Evolutionary conservation across 2,329 filamentous ascomycete genomes (phyloP).

Genomic region (Cercospora canescens): DNA sequence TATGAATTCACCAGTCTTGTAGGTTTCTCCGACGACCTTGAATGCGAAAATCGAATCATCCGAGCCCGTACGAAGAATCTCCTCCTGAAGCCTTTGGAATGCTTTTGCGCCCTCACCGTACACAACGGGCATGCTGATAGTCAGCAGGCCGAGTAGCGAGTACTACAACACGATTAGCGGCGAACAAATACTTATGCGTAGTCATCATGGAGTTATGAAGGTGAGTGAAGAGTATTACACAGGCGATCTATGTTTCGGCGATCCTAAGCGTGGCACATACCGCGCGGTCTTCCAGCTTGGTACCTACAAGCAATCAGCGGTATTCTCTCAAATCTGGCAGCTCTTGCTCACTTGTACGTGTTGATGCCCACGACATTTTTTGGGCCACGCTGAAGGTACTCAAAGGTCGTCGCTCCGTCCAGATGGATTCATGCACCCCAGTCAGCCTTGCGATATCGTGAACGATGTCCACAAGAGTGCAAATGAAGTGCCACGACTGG

Average conservation of each 20-base stretch:
- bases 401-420: not conserved
- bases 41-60: not conserved
- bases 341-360: not conserved
- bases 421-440: not conserved
- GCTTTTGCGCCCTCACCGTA: not conserved
- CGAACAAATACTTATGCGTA: not conserved
- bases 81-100: not conserved
- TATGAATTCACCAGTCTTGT: not conserved
- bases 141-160: not conserved
- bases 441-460: not conserved
- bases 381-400: not conserved
- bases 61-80: not conserved
- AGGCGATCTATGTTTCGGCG: not conserved
- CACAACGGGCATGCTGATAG: not conserved
- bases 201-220: not conserved
- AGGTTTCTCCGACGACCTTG: not conserved
- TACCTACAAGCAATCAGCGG: not conserved
- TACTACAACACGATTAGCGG: not conserved
- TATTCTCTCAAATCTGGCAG: fast-evolving
- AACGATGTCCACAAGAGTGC: not conserved
- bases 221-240: not conserved
- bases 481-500: not conserved
- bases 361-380: not conserved
- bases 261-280: not conserved
- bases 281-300: not conserved